These are phyloP conservation scores for Sapria himalayana DNA, from an alignment of 345 rosid genomes.

Conservation along the genomic window DNA sequence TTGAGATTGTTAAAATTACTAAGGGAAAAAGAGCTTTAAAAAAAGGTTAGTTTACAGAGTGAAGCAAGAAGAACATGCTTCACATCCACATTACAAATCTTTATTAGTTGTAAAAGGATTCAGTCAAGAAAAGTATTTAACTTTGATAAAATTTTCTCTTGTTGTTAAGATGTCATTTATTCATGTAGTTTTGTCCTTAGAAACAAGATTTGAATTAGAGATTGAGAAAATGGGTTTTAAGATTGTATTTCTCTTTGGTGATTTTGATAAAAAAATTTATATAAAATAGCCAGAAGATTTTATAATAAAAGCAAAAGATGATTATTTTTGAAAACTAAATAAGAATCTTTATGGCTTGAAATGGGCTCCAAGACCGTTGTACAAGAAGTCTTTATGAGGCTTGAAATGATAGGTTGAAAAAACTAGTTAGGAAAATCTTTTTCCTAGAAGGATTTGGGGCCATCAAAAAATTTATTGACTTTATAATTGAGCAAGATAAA, in stretches of 20 bases:
- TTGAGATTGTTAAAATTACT: background rate
- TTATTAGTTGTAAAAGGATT: no score
- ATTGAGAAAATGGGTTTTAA: background rate
- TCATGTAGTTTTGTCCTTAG: background rate
- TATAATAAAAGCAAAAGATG: no score
- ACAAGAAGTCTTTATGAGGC: constrained; percentile 1
- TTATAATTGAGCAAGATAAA: background rate
- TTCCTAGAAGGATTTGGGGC: background rate
- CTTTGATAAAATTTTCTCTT: no score
- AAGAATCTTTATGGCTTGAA: constrained; percentile 1
- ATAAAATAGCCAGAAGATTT: no score
- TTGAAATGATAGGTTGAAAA: background rate
- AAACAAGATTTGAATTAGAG: background rate
- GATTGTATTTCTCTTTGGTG: background rate
- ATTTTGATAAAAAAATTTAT: background rate
- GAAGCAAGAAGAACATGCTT: background rate
- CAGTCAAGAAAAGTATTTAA: no score
- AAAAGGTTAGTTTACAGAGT: background rate
- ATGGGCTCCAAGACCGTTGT: background rate
- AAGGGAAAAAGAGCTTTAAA: constrained; percentile 1
- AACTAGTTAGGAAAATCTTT: background rate
- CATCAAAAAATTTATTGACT: background rate
- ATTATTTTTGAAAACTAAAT: no score
- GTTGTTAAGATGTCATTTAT: background rate
- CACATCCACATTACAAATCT: background rate